Evolutionary conservation across 2,329 filamentous ascomycete genomes (phyloP).

Genomic region (Cytospora schulzeri): DNA sequence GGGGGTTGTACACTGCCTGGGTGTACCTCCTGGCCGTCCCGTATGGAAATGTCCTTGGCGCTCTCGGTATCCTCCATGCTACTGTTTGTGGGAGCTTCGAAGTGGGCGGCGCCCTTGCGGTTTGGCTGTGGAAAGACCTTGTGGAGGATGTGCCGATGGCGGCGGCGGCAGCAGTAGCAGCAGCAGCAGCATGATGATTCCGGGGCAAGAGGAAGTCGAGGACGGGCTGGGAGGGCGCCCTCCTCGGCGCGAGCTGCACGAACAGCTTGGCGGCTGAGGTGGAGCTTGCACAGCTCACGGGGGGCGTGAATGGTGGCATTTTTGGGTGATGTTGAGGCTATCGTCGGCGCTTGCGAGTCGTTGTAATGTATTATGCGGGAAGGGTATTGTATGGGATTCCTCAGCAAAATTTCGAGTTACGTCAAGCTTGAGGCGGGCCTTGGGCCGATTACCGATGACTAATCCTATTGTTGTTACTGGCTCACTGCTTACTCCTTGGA

Average conservation of each 20-base stretch:
- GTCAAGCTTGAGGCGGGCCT: conserved; percentile 7
- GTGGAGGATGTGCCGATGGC: conserved; percentile 22
- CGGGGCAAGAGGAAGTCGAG: conserved; percentile 47
- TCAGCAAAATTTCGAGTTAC: conserved; percentile 21
- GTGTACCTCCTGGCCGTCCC: conserved; percentile 46
- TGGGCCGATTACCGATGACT: conserved; percentile 5
- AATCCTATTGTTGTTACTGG: not conserved
- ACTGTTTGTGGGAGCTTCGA: not conserved
- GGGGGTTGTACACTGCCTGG: conserved; percentile 66
- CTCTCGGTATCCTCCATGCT: conserved; percentile 2
- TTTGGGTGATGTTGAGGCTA: not conserved
- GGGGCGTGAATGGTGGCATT: conserved; percentile 9
- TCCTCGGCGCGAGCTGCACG: conserved; percentile 34
- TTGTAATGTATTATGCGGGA: not conserved
- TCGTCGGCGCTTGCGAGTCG: conserved; percentile 7
- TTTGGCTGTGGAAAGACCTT: conserved; percentile 25
- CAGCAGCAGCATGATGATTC: not conserved
- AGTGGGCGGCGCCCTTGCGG: not conserved
- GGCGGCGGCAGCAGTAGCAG: not conserved
- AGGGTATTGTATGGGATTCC: not conserved
- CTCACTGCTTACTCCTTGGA: not conserved
- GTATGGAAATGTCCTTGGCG: conserved; percentile 36
- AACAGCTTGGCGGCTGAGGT: conserved; percentile 37
- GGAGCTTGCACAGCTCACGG: conserved; percentile 25
- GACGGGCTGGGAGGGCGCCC: conserved; percentile 35